phyloP scores from a whole-genome alignment of 345 rosid species.

The Eucalyptus cloeziana region DNA sequence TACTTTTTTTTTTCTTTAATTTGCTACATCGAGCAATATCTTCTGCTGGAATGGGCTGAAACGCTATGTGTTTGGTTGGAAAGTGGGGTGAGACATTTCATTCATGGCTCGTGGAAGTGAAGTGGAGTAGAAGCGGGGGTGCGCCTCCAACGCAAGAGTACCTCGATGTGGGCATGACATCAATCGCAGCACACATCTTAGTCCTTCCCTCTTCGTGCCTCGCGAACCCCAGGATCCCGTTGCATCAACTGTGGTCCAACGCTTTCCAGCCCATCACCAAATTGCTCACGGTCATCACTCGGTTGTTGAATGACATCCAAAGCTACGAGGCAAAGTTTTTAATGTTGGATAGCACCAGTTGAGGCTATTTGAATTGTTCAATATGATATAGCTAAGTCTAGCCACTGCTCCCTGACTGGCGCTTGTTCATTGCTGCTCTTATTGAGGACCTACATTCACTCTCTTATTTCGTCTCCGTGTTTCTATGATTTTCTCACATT shows the following conservation, averaged over 20 bases:
- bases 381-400: neutral
- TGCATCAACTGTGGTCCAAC: conserved; percentile 1
- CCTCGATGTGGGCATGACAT: conserved; percentile 30
- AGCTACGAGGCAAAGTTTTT: neutral
- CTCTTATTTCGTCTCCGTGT: neutral
- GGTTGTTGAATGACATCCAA: neutral
- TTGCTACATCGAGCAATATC: neutral
- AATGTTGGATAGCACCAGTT: neutral
- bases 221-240: conserved; percentile 5
- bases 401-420: neutral
- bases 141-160: conserved; percentile 30
- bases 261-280: neutral
- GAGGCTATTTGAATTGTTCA: neutral
- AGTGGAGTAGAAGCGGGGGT: conserved; percentile 29
- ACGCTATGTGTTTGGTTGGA: neutral
- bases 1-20: neutral
- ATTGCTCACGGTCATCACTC: neutral
- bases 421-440: neutral
- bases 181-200: conserved; percentile 28
- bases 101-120: conserved; percentile 47
- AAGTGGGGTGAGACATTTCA: conserved; percentile 61
- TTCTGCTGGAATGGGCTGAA: too few relatives aligned
- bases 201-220: conserved; percentile 30
- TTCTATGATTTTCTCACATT: neutral
- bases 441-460: neutral